Conservation (phyloP, 345 rosid genomes). For the Mangifera indica region DNA sequence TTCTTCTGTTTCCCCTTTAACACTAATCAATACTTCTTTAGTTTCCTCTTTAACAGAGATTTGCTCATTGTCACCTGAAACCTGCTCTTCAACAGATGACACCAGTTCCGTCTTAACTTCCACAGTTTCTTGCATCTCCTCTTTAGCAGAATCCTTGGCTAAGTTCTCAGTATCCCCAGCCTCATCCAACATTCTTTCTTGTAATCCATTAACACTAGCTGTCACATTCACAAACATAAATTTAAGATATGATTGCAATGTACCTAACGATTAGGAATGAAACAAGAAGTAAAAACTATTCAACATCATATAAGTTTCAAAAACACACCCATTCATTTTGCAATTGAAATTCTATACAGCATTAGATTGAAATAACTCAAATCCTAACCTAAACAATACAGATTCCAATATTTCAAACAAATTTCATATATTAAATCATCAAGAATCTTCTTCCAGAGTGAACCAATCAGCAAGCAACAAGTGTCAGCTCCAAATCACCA, state of each 20-base stretch:
- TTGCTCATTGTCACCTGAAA: conserved; percentile 22
- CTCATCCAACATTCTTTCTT: conserved; percentile 32
- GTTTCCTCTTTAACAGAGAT: conserved; percentile 30
- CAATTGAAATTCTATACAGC: too few species aligned
- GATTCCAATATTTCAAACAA: background rate
- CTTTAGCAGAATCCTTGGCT: conserved; percentile 18
- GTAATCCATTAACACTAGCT: conserved; percentile 46
- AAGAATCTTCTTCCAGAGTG: background rate
- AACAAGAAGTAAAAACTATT: background rate
- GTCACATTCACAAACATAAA: background rate
- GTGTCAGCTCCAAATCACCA: too few species aligned
- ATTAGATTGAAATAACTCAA: background rate
- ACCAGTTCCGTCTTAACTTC: conserved; percentile 22
- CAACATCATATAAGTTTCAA: background rate
- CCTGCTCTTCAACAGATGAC: conserved; percentile 23
- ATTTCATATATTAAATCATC: background rate
- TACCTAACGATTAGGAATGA: background rate
- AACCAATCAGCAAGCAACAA: too few species aligned
- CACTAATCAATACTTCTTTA: conserved; percentile 10
- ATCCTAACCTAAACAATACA: background rate
- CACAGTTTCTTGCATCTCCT: conserved; percentile 28
- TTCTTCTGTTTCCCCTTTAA: conserved; percentile 4
- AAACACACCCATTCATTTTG: background rate
- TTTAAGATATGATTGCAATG: background rate
- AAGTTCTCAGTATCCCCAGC: conserved; percentile 13